Evolutionary conservation across 2,329 filamentous ascomycete genomes (phyloP), one percentile per base, ranked within the genome.

Genomic region (Pseudogymnoascus sp.): DNA sequence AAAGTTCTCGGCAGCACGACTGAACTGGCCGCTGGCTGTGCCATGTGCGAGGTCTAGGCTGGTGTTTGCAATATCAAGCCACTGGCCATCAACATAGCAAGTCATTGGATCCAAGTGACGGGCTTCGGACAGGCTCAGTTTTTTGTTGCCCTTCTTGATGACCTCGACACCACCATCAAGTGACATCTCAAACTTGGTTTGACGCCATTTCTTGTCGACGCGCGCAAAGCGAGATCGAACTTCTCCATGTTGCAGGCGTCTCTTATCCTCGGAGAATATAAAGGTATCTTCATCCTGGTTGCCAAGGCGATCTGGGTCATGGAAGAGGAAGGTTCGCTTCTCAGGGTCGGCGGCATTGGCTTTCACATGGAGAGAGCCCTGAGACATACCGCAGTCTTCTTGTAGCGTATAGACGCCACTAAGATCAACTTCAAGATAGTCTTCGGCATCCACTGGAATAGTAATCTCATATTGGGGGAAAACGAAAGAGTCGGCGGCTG

Each of bases 321-420:
- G 72, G 67, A 86, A 87, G 2, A 88, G 70, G 65, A 79, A 88
- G 0, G 86, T 61, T 0, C 74, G 68, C 8, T 38, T 15, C 3
- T 42, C 6, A 5, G 27, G 17, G 7, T 38, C 17, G 12, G 5
- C 12, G 10, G 59, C 41, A 3, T 63, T 58, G 15, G 42, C 39
- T 5, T 67, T 64, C 1, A 66, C 63, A 70, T 87, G 85, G 21
- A 88, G 70, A 61, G 79, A 79, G 13, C 78, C 75, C 21, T 73
- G 77, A 0, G 85, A 79, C 3, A 81, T 85, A 4, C 84, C 85
- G 66, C 86, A 89, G 5, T 81, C 71, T 9, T 77, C 79, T 1
- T 84, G 72, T 8, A 79, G 73, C 5, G 74, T 66, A 66, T 86
- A 88, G 0, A 68, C 68, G 2, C 85, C 85, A 2, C 69, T 70